Base-by-base conservation (phyloP, 164 flowering plant genomes). In the Tetrastigma voinierianum region DNA sequence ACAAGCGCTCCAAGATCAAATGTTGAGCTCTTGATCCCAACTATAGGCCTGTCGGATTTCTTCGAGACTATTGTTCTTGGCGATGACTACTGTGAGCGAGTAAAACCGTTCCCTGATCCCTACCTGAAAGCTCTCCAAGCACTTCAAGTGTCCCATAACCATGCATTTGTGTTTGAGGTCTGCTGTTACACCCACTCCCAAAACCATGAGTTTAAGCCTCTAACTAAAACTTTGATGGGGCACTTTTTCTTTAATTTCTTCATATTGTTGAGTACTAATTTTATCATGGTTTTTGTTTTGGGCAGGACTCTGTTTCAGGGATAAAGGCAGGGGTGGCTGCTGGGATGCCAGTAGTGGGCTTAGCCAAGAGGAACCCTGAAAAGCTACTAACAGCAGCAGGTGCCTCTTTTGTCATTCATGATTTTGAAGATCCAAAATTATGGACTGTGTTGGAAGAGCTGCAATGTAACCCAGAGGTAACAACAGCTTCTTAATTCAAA, bases 91-190 rank as follows among this genome's bases (percentile, higher is more conserved):
- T 88, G 96, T 66, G 87, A 80, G n/a, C 77, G 76, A 17, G 88
- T 89, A 61, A 90, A 90, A 72, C 96, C 96, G 18, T 84, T 79
- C 72, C 96, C 96, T 1, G 92, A 87, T 43, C 90, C 91, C 2
- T 90, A 88, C 72, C 62, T 88, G 67, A 82, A 83, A 76, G 91
- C 77, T 24, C 80, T 90, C 1, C 43, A 87, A 67, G 68, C 16
- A n/a, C 81, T 90, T 24, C 65, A 73, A 25, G 82, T 80, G 20
- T 87, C 90, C 4, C 63, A 80, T 16, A 69, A 77, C 19, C 91
- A 84, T 51, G 73, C 90, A 19, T 71, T 90, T 55, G 78, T 90
- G 14, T 86, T 90, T 67, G 96, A 90, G 94, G 93, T 88, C 53
- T 46, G 67, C 14, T n/a, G 56, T 55, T 44, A 6, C 59, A 43